A percentile compares a stretch with the other conserved stretches of the same genome.
phyloP scores from a whole-genome alignment of 176 grass and related monocot genomes.

The Aegilops tauschii region DNA sequence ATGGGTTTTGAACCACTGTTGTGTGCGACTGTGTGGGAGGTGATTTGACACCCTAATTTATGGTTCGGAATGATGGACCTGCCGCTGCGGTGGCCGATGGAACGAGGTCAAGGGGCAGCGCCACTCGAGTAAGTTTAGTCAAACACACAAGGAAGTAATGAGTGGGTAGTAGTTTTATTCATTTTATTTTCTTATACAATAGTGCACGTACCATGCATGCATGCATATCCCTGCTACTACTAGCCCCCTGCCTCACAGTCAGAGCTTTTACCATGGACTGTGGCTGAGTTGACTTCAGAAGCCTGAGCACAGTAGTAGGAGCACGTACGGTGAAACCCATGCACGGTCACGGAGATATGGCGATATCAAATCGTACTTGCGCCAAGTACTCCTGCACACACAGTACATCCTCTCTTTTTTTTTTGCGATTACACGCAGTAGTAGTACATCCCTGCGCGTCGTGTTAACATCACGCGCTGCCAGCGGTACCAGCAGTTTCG shows the following conservation, averaged over 20 bases:
- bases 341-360: not conserved
- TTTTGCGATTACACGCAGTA: not conserved
- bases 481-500: not conserved
- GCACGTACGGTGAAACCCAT: not conserved
- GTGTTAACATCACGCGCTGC: slow-evolving; percentile 20
- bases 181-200: not conserved
- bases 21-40: not conserved
- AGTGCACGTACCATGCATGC: not conserved
- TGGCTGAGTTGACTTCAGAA: slow-evolving; percentile 15
- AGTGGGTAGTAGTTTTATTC: not conserved
- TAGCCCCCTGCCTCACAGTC: not conserved
- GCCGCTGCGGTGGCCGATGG: not conserved
- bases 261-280: not conserved
- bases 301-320: not conserved
- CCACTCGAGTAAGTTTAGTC: not conserved
- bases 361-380: not conserved
- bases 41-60: not conserved
- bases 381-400: not conserved
- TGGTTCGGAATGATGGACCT: not conserved
- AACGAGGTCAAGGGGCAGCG: not conserved
- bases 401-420: not conserved
- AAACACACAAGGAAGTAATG: not conserved
- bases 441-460: not conserved
- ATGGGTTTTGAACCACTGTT: not conserved
- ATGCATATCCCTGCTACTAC: not conserved